Evolutionary conservation across 306 rosid species (phyloP).

Genomic region (Sesbania bispinosa): DNA sequence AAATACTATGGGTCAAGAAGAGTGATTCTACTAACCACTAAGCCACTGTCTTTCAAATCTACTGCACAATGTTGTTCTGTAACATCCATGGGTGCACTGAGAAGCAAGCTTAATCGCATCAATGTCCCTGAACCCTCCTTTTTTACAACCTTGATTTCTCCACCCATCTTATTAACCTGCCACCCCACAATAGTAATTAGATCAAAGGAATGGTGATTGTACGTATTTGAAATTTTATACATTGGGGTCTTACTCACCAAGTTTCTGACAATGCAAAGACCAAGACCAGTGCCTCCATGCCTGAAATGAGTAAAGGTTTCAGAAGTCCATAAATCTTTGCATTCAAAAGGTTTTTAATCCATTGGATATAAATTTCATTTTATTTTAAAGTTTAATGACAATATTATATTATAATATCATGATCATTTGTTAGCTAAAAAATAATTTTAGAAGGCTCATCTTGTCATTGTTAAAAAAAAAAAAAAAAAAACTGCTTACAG

Average conservation of each 20-base stretch:
- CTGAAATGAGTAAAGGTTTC: slow-evolving; percentile 48
- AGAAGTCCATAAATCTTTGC: background rate
- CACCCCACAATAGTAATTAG: slow-evolving; percentile 19
- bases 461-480: background rate
- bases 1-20: slow-evolving; percentile 4
- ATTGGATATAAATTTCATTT: background rate
- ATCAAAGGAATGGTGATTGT: slow-evolving; percentile 7
- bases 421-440: background rate
- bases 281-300: slow-evolving; percentile 99
- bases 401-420: background rate
- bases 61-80: slow-evolving; percentile 59
- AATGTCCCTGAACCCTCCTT: slow-evolving; percentile 87
- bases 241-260: slow-evolving; percentile 57
- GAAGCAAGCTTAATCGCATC: slow-evolving; percentile 74
- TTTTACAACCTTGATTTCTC: slow-evolving; percentile 86
- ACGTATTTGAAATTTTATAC: slow-evolving; percentile 13
- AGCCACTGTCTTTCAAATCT: slow-evolving; percentile 55
- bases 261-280: slow-evolving; percentile 93
- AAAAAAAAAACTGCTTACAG: slow-evolving; percentile 54
- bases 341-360: slow-evolving; percentile 18
- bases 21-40: slow-evolving; percentile 63
- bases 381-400: background rate
- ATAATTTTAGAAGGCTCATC: background rate
- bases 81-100: slow-evolving; percentile 63
- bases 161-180: slow-evolving; percentile 97